Base-by-base conservation (phyloP, 495 filamentous ascomycete genomes). In the Penicillium tannophilum region DNA sequence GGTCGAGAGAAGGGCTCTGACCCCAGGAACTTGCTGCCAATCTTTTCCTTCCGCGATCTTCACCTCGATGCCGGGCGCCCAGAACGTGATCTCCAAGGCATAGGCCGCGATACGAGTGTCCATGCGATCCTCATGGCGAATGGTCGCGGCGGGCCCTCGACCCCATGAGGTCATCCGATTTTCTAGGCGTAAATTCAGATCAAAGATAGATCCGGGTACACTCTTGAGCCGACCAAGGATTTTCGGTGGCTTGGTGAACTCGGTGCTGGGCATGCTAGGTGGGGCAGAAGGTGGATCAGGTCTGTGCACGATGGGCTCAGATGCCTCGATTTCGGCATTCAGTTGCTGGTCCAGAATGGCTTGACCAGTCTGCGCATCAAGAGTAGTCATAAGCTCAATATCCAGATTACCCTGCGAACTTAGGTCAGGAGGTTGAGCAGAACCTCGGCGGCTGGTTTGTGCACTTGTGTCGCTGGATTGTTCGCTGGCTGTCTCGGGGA, bases 81-180 rank as follows among this genome's bases (percentile, higher is more conserved):
- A 91, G 62, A 92, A 85, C 16, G 87, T 78, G 52, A 97, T 79
- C 61, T 88, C 86, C 62, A 95, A 82, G n/a, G 88, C 92, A 54
- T 85, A 85, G 63, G 92, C 92, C 6, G 92, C 90, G 31, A 97
- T 85, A 20, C 84, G 87, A 5, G 75, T 81, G 59, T 96, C 89
- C 51, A 71, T 65, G 30, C 64, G 70, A 30, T 83, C 74, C 2
- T 82, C 69, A 63, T 91, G 87, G 30, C 84, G 72, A 52, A 87
- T 69, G 14, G 85, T 90, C 52, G 88, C 90, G 17, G 71, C 66
- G 0, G 63, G 69, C 0, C 83, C 80, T 16, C 93, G 86, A 33
- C 93, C 93, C 86, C 89, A 97, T 3, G 86, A 87, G 0, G 86
- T 84, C 70, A 89, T 68, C 12, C 83, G 84, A 24, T 82, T 75